These are phyloP conservation scores for Penicillium sp. DNA, from an alignment of 2,329 filamentous ascomycete species.

Conservation along the genomic window DNA sequence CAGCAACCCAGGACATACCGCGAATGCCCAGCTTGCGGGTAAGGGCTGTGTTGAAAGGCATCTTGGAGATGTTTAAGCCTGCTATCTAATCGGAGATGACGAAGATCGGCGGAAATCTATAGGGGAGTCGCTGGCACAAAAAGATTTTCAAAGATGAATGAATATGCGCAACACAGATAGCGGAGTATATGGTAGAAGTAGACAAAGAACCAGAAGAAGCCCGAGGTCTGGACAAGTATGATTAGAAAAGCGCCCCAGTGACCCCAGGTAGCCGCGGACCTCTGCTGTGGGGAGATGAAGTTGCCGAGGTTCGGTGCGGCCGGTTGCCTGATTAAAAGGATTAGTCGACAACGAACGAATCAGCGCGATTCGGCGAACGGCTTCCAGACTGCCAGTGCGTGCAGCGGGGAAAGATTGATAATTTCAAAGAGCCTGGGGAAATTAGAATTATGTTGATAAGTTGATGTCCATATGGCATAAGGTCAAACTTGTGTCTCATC, in stretches of 20 bases:
- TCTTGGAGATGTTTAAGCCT: conserved; percentile 30
- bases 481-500: background rate
- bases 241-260: conserved; percentile 14
- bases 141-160: background rate
- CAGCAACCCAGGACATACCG: conserved; percentile 30
- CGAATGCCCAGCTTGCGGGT: conserved; percentile 61
- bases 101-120: conserved; percentile 7
- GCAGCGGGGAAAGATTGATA: conserved; percentile 2
- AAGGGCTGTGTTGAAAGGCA: conserved; percentile 67
- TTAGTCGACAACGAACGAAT: conserved; percentile 6
- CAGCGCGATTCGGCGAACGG: background rate
- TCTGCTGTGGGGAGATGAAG: conserved; percentile 29
- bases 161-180: background rate
- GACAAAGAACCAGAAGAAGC: conserved; percentile 5
- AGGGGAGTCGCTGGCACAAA: background rate
- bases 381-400: background rate
- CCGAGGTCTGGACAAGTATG: conserved; percentile 6
- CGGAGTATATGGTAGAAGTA: background rate
- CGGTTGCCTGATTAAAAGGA: background rate
- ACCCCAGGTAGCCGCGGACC: conserved; percentile 28
- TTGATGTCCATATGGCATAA: background rate
- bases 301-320: conserved; percentile 35
- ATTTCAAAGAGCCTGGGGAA: background rate
- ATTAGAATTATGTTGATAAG: background rate
- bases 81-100: conserved; percentile 10